Evolutionary conservation across 2,329 filamentous ascomycete genomes (phyloP), one percentile per base, ranked within the genome.

Genomic region (Hymenoscyphus repandus): DNA sequence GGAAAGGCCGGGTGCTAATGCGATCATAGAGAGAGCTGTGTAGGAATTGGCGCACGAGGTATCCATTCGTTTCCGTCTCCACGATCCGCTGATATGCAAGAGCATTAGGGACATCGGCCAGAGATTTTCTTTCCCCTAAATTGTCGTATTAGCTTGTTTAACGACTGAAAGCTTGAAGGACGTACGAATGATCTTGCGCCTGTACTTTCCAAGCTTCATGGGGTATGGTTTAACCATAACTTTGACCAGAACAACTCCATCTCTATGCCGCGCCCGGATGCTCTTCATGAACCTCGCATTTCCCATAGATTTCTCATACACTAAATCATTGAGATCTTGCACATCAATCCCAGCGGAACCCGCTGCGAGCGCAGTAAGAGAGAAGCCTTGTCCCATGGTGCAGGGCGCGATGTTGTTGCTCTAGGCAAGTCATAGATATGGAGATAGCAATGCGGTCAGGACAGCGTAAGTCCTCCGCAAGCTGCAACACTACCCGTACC

Each of bases 1-100:
- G 75, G 62, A 99, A 99, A 0, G 93, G 95, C 6, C 95, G 83
- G 7, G 93, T 99, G 70, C 93, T 95, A 69, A 99, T 83, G 48
- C 93, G 88, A 72, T 99, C 93, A 72, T 99, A 99, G 4, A 99
- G 79, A 20, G 93, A 97, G 74, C 88, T 96, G 70, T 97, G 93
- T 54, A 97, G 83, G 67, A 88, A 97, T 70, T 97, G 95, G 47
- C 93, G 86, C 51, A 96, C 89, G 17, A 99, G 80, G 66, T 95
- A 96, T 43, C 91, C 93, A 65, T 91, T 91, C 39, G 85, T 91
- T 56, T 88, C 85, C 11, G 91, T 96, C 71, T 99, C 93, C 63
- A 96, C 79, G 53, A 96, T 85, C 55, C 90, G 83, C 68, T 96
- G 88, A 71, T 96, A 97, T 47, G 83, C 82, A 53, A 99, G 75